Evolutionary conservation across 192 early-diverging fungal species (phyloP).

Genomic region (Coemansia sp.): DNA sequence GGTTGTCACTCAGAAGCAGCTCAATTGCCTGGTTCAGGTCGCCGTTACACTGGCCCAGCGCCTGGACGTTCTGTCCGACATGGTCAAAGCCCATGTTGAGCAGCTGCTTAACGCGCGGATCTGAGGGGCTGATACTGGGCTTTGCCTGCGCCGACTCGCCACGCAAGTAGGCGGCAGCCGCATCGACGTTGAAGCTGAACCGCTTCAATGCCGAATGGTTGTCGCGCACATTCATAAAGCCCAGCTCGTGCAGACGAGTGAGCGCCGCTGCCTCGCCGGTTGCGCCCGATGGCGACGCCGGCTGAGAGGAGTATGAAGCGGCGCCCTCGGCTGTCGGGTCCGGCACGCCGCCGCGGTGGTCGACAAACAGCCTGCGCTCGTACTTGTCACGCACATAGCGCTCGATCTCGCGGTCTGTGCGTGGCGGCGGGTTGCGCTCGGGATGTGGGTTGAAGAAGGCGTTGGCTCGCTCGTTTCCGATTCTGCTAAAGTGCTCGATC

Average conservation of each 20-base stretch:
- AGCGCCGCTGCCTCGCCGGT: constrained; percentile 39
- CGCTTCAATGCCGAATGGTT: constrained; percentile 69
- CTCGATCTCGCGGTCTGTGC: constrained; percentile 79
- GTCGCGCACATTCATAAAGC: constrained; percentile 73
- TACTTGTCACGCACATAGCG: constrained; percentile 91
- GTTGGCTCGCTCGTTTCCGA: constrained; percentile 71
- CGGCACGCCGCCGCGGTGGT: constrained; percentile 31
- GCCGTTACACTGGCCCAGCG: constrained; percentile 69
- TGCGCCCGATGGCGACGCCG: constrained; percentile 5
- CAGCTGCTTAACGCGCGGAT: constrained; percentile 63
- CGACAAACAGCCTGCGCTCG: constrained; percentile 69
- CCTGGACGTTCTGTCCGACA: constrained; percentile 62
- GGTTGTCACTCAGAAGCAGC: constrained; percentile 50
- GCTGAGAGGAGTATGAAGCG: neutral
- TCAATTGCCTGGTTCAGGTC: constrained; percentile 74
- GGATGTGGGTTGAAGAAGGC: constrained; percentile 68
- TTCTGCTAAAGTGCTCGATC: constrained; percentile 62
- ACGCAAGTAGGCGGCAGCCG: constrained; percentile 70
- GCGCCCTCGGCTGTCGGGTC: constrained; percentile 36
- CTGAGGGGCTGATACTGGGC: constrained; percentile 23
- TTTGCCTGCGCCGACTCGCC: constrained; percentile 46
- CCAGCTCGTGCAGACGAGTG: constrained; percentile 68
- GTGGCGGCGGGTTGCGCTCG: constrained; percentile 64
- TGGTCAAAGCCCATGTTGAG: constrained; percentile 78
- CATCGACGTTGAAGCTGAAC: constrained; percentile 70